Base-by-base conservation (phyloP, 2,329 filamentous ascomycete genomes). In the Fusarium continuum region DNA sequence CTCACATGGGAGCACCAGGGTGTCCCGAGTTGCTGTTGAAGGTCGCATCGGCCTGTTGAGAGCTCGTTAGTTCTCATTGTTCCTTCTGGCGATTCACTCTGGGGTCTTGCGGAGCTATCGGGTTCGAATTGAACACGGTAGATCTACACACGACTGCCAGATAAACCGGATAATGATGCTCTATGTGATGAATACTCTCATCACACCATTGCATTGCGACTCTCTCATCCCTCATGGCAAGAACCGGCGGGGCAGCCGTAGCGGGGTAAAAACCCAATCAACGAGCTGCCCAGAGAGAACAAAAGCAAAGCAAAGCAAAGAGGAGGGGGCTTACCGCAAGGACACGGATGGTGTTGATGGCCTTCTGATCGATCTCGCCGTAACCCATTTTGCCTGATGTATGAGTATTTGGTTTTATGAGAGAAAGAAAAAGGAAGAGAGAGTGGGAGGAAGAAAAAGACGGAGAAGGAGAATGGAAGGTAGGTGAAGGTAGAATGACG, bases 301-400 rank as follows among this genome's bases (percentile, higher is more conserved):
- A 53, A 36, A 43, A 43, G 29, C 3, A 35, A 31, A 41, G 44
- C 6, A 66, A 64, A 53, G 66, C 38, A 67, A 43, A 55, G 58
- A 53, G 54, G 70, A 20, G 62, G 69, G 16, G 64, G 65, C 93
- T 80, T 90, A 98, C 95, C 79, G 95, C 93, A 74, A 99, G 88
- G 77, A 92, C 82, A 79, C 95, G 92, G 85, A 99, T 98, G 80
- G 94, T 97, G 90, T 98, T 98, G 84, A 99, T 92, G 77, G 92
- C 91, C 82, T 93, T 87, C 85, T 90, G 84, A 80, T 99, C 95
- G 76, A 89, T 80, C 75, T 98, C 91, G 78, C 86, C 85, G 87
- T 91, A 97, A 79, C 88, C 88, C 94, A 98, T 98, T 79, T 76
- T 88, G 79, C 77, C 80, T 76, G 66, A 74, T 73, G 71, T 73